A percentile compares a stretch with the other conserved stretches of the same genome.
These are phyloP conservation scores for Ormosia emarginata DNA, from an alignment of 306 rosid species.

Conservation along the genomic window DNA sequence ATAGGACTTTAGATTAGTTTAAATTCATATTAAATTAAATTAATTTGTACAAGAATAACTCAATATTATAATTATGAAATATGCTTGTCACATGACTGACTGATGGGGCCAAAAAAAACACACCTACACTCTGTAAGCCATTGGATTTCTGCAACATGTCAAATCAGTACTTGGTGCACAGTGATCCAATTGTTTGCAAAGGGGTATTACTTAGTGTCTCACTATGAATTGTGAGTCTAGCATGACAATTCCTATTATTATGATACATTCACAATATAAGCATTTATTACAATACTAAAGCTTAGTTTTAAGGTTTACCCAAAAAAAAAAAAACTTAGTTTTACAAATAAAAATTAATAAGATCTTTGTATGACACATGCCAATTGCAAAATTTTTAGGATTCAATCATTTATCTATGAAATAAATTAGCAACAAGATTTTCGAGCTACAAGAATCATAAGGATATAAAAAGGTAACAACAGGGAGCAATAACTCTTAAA, in stretches of 20 bases:
- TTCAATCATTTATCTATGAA: neutral
- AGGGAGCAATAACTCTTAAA: slow-evolving; percentile 18
- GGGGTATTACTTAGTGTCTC: neutral
- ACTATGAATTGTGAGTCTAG: too few relatives aligned
- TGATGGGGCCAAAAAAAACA: neutral
- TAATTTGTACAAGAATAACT: neutral
- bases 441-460: neutral
- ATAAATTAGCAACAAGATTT: slow-evolving; percentile 14
- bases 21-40: neutral
- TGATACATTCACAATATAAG: neutral
- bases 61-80: neutral
- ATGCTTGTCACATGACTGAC: neutral
- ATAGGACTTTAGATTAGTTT: neutral
- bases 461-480: slow-evolving; percentile 18
- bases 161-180: neutral
- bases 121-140: neutral
- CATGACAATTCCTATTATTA: neutral
- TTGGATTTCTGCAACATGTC: neutral
- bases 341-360: neutral
- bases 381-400: neutral
- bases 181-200: neutral
- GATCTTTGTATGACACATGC: neutral
- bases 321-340: neutral
- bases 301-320: neutral
- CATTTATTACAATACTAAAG: neutral